These are phyloP conservation scores for Tetragonia tetragonoides DNA, from an alignment of 148 eudicot species.

Conservation along the genomic window DNA sequence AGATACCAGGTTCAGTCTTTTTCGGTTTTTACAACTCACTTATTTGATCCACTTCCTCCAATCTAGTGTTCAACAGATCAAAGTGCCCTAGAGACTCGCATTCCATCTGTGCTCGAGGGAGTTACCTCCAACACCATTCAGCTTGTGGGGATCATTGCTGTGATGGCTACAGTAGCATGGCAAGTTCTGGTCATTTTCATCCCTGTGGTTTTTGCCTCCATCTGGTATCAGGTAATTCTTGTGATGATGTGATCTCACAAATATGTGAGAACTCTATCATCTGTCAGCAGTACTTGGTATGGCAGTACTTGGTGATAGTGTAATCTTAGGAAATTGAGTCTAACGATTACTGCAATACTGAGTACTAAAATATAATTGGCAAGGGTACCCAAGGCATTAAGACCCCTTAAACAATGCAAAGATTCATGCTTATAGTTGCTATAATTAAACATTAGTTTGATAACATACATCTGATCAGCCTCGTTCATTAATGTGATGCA, in stretches of 20 bases:
- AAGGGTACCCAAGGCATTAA: too few species aligned
- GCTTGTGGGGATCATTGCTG: not conserved
- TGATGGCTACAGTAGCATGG: not conserved
- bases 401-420: too few species aligned
- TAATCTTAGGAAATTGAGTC: too few species aligned
- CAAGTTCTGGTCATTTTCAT: not conserved
- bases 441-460: too few species aligned
- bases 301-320: too few species aligned
- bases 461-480: too few species aligned
- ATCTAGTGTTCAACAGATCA: not conserved
- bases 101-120: not conserved
- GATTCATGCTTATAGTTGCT: not conserved
- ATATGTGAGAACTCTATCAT: too few species aligned
- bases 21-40: not conserved
- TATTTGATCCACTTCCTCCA: not conserved
- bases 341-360: too few species aligned
- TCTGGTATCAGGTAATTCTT: conserved; percentile 1
- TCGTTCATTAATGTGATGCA: too few species aligned
- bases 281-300: too few species aligned
- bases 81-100: not conserved
- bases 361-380: too few species aligned
- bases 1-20: not conserved
- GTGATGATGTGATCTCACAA: too few species aligned
- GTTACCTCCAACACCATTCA: not conserved
- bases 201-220: not conserved